These are phyloP conservation scores for Anisodus acutangulus DNA, from an alignment of 257 asterid species.

Conservation along the genomic window DNA sequence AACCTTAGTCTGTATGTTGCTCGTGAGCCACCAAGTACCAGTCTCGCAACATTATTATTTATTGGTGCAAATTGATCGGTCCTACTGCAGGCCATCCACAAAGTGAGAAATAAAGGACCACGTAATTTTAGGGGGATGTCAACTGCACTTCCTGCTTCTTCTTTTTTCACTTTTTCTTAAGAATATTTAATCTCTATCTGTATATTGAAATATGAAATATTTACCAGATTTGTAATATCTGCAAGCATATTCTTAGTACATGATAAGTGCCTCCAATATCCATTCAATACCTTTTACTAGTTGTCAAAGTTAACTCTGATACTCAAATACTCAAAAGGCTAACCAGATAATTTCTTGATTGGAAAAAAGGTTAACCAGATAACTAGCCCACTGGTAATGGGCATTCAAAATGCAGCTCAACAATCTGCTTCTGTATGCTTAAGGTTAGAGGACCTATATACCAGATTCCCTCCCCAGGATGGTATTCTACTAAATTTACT, in stretches of 20 bases:
- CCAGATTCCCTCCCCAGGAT: background rate
- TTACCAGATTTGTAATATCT: constrained; percentile 6
- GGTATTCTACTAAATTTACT: background rate
- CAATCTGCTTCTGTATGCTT: background rate
- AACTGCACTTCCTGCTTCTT: constrained; percentile 21
- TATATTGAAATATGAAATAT: background rate
- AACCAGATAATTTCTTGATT: constrained; percentile 6
- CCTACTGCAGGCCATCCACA: background rate
- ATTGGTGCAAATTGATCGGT: too few species aligned
- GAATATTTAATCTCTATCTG: background rate
- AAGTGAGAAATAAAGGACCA: background rate
- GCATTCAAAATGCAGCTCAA: background rate
- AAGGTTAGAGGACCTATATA: background rate
- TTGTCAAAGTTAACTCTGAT: constrained; percentile 10
- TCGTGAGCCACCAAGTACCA: too few species aligned
- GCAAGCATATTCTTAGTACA: background rate
- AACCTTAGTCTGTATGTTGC: too few species aligned
- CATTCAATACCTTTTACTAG: background rate
- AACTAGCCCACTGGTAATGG: background rate
- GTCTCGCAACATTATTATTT: too few species aligned
- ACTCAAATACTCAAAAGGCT: background rate
- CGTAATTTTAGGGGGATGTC: background rate
- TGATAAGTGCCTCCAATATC: constrained; percentile 23
- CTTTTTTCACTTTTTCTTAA: background rate
- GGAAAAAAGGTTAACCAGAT: background rate